These are phyloP conservation scores for Termitomyces sp. DNA, from an alignment of 768 basidiomycete genomes.

Conservation along the genomic window DNA sequence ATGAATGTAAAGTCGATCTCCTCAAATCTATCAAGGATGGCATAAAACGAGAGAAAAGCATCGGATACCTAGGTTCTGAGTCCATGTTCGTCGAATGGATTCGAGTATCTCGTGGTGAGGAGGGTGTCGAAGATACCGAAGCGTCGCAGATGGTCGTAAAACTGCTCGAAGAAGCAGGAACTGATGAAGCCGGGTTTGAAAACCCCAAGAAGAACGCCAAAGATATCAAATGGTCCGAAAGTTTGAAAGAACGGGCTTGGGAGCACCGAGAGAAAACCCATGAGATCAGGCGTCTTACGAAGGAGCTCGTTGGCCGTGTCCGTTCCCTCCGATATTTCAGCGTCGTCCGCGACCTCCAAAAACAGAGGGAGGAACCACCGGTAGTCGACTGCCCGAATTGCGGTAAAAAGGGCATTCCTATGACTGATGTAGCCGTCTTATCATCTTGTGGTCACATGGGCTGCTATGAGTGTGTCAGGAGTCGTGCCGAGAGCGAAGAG, in stretches of 20 bases:
- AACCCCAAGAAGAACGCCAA: constrained; percentile 49
- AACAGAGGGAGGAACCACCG: constrained; percentile 55
- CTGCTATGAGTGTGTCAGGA: constrained; percentile 66
- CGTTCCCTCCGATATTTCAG: constrained; percentile 91
- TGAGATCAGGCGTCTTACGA: constrained; percentile 74
- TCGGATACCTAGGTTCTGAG: constrained; percentile 58
- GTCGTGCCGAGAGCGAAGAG: constrained; percentile 70
- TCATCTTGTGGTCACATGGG: constrained; percentile 93
- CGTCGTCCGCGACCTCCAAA: constrained; percentile 85
- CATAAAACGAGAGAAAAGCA: constrained; percentile 60
- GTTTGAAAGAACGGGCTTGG: constrained; percentile 63
- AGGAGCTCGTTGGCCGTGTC: constrained; percentile 86
- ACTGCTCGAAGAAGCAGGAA: constrained; percentile 58
- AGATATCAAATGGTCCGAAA: constrained; percentile 49
- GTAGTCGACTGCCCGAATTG: constrained; percentile 62
- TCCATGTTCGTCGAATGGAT: constrained; percentile 79
- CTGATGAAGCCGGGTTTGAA: constrained; percentile 24
- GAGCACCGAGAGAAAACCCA: constrained; percentile 85
- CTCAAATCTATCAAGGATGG: constrained; percentile 59
- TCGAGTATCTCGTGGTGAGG: constrained; percentile 53
- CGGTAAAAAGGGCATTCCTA: constrained; percentile 44
- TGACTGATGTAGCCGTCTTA: constrained; percentile 72
- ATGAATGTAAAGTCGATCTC: constrained; percentile 74
- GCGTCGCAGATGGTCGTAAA: constrained; percentile 55
- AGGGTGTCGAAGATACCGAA: constrained; percentile 75